Percentiles rank a stretch among this genome's conserved stretches.
These are phyloP conservation scores for Globisporangium acanthophoron DNA, from an alignment of 352 stramenopile species.

Conservation along the genomic window DNA sequence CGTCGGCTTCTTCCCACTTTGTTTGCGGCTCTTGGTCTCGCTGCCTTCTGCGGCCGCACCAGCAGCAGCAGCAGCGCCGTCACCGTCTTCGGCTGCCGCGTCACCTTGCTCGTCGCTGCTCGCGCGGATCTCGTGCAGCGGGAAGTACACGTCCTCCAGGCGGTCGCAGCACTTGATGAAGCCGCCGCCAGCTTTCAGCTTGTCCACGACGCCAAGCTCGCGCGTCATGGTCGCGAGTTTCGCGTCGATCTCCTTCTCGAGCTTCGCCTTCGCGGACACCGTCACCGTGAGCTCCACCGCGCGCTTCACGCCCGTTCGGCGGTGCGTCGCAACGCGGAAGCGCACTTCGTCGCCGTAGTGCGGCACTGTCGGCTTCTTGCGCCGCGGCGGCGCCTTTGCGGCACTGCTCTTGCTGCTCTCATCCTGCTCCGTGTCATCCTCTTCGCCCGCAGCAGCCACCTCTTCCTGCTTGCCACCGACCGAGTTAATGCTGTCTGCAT, in stretches of 20 bases:
- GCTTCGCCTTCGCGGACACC: conserved; percentile 47
- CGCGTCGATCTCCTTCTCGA: conserved; percentile 64
- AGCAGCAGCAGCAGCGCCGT: conserved; percentile 8
- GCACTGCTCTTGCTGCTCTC: conserved; percentile 10
- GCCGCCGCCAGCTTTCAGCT: conserved; percentile 53
- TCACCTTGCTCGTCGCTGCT: conserved; percentile 1
- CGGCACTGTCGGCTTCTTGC: conserved; percentile 19
- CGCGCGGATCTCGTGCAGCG: conserved; percentile 58
- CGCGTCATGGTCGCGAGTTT: conserved; percentile 52
- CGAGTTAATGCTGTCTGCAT: conserved; percentile 33
- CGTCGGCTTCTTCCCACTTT: conserved; percentile 3
- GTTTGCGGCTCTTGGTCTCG: conserved; percentile 4
- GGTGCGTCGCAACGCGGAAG: conserved; percentile 70
- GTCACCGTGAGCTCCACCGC: conserved; percentile 62
- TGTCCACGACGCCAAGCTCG: conserved; percentile 52
- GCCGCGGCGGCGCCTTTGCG: conserved; percentile 11
- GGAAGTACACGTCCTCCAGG: conserved; percentile 66
- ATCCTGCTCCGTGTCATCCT: conserved; percentile 2
- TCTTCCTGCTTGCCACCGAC: conserved; percentile 7
- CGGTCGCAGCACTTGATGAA: conserved; percentile 73
- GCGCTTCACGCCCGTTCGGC: conserved; percentile 55
- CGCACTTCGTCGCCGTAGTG: conserved; percentile 67
- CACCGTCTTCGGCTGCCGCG: not conserved
- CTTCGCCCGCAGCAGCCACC: not conserved
- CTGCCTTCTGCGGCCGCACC: conserved; percentile 2